Base-by-base conservation (phyloP, 352 stramenopile genomes). In the Phytophthora ohioensis region DNA sequence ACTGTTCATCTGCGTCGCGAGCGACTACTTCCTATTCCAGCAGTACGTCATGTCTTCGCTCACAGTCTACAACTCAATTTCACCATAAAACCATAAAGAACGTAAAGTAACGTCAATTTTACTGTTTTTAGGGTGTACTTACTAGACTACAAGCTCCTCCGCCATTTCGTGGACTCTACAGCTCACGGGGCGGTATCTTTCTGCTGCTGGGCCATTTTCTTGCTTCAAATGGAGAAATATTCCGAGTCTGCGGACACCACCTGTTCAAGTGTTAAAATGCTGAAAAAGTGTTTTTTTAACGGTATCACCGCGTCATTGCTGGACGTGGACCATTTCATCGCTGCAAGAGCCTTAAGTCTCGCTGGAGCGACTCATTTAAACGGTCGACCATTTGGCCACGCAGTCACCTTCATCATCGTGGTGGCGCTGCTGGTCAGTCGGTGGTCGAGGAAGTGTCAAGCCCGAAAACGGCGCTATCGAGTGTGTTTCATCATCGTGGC, bases 301-400 rank as follows among this genome's bases (percentile, higher is more conserved):
- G 74, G 61, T 0, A 35, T 87, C 17, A 78, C 72, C 8, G 82
- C 82, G 5, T 72, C 76, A 6, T 62, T 90, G 27, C 71, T 94
- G 3, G 86, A 92, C 47, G 57, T 91, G 31, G 84, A 94, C 74
- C 82, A 94, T 71, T 92, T 94, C 61, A 87, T 92, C 64, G 81
- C 79, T 12, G 84, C 86, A 5, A 69, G 79, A n/a, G 68, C 78
- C 1, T 70, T 91, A 43, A 91, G 60, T 46, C 76, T 94, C 32
- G 48, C 67, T 32, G 82, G 76, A 35, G 86, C 86, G 3, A 91
- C 84, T 31, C 80, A 92, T 58, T 70, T 92, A 46, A 43, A 80
- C 7, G 69, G 75, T 53, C 82, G 84, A 10, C 84, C 86, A 30
- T 93, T 93, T 47, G 86, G 81, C 21, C 84, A 93, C 60, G 53